Evolutionary conservation across 1,284 basidiomycete genomes (phyloP).

Genomic region (Leccinum huronense): DNA sequence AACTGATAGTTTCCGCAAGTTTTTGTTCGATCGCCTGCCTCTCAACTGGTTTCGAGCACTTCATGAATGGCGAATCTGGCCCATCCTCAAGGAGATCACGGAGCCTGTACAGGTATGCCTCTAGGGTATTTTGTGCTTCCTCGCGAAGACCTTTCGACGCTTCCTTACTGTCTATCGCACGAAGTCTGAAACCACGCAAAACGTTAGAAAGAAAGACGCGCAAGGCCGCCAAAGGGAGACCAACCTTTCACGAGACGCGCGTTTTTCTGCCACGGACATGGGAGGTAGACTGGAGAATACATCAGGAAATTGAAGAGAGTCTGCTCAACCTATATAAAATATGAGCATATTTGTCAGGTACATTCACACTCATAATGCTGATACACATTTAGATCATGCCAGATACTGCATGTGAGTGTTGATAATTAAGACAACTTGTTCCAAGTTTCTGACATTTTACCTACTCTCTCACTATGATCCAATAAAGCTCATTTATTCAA

Average conservation of each 20-base stretch:
- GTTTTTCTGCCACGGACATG: slow-evolving; percentile 74
- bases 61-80: slow-evolving; percentile 68
- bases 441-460: too few relatives aligned
- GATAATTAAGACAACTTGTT: too few relatives aligned
- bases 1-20: slow-evolving; percentile 70
- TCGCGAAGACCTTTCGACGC: slow-evolving; percentile 75
- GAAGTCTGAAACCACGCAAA: slow-evolving; percentile 53
- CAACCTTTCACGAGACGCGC: slow-evolving; percentile 59
- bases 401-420: too few relatives aligned
- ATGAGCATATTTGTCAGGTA: too few relatives aligned
- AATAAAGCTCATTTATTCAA: too few relatives aligned
- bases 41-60: slow-evolving; percentile 76
- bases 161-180: slow-evolving; percentile 79
- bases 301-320: too few relatives aligned
- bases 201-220: slow-evolving; percentile 1
- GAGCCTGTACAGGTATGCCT: slow-evolving; percentile 89
- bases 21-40: slow-evolving; percentile 61
- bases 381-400: too few relatives aligned
- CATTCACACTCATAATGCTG: too few relatives aligned
- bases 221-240: neutral
- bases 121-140: slow-evolving; percentile 90
- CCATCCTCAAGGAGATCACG: slow-evolving; percentile 79
- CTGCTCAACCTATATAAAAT: too few relatives aligned
- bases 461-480: too few relatives aligned
- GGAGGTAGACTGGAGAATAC: slow-evolving; percentile 66